Evolutionary conservation across 148 eudicot genomes (phyloP).

Genomic region (Persicaria tinctoria): DNA sequence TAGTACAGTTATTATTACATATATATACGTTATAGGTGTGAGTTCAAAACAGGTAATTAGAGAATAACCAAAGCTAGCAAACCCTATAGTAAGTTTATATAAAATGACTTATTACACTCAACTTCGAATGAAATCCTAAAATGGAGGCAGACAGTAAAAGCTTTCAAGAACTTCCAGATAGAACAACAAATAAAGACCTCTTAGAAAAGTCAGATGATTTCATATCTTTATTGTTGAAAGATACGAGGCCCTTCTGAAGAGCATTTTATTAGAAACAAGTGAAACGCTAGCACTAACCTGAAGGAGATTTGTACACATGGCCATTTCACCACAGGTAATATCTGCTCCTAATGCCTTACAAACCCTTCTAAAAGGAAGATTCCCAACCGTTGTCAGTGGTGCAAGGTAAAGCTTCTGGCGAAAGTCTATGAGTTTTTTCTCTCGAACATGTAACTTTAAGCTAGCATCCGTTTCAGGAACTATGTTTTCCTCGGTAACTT

Average conservation of each 20-base stretch:
- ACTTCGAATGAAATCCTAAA: background rate
- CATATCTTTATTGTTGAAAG: background rate
- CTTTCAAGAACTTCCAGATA: too few relatives aligned
- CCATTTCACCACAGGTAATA: constrained; percentile 99
- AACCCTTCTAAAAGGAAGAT: constrained; percentile 89
- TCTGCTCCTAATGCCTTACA: constrained; percentile 95
- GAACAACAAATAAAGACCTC: too few relatives aligned
- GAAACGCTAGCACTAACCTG: constrained; percentile 44
- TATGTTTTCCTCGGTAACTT: constrained; percentile 15
- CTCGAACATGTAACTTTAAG: constrained; percentile 63
- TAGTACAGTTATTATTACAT: background rate
- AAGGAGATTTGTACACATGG: constrained; percentile 98
- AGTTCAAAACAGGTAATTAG: background rate
- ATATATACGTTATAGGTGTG: background rate
- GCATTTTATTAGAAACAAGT: background rate
- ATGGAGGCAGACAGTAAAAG: background rate
- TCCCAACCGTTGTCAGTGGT: constrained; percentile 94
- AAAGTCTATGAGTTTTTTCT: constrained; percentile 90
- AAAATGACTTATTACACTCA: background rate
- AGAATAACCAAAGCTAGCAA: background rate
- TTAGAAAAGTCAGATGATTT: background rate
- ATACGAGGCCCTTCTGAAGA: background rate
- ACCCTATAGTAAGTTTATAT: background rate
- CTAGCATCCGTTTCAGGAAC: constrained; percentile 58
- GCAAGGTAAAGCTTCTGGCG: constrained; percentile 89